phyloP scores from a whole-genome alignment of 2,329 filamentous ascomycete species.

The Zymoseptoria tritici region DNA sequence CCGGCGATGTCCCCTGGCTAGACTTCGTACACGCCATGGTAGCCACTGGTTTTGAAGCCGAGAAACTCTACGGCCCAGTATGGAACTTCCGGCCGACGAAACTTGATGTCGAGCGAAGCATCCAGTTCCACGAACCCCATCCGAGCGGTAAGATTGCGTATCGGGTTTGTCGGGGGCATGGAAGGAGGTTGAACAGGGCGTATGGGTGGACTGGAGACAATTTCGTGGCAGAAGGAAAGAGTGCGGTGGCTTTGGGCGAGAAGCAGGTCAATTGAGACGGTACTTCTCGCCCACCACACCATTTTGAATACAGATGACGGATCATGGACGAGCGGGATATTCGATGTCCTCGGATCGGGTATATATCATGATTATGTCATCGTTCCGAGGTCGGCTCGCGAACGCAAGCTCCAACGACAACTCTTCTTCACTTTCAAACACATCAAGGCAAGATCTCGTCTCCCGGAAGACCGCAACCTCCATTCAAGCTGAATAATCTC shows the following conservation, averaged over 20 bases:
- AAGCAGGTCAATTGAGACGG: neutral
- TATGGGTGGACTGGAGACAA: constrained; percentile 46
- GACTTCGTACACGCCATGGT: constrained; percentile 47
- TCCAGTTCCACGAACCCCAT: constrained; percentile 55
- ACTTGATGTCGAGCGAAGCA: constrained; percentile 40
- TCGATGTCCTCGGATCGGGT: neutral
- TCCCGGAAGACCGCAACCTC: too few relatives aligned
- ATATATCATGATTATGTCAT: neutral
- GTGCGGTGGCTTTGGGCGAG: neutral
- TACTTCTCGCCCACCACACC: neutral
- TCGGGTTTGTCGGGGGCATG: constrained; percentile 37
- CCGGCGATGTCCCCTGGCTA: constrained; percentile 42
- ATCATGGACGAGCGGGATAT: neutral
- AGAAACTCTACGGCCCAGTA: constrained; percentile 52
- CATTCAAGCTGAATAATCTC: neutral
- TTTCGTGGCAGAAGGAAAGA: constrained; percentile 31
- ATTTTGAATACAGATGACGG: neutral
- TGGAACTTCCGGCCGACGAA: constrained; percentile 48
- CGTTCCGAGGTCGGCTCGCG: neutral
- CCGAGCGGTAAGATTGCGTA: constrained; percentile 46
- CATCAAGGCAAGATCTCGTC: neutral
- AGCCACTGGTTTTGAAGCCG: constrained; percentile 43
- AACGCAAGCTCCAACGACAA: neutral
- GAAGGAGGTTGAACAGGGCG: constrained; percentile 40
- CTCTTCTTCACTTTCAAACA: neutral